Evolutionary conservation across 1,139 yeast genomes (phyloP).

Genomic region (Wickerhamomyces sp.): DNA sequence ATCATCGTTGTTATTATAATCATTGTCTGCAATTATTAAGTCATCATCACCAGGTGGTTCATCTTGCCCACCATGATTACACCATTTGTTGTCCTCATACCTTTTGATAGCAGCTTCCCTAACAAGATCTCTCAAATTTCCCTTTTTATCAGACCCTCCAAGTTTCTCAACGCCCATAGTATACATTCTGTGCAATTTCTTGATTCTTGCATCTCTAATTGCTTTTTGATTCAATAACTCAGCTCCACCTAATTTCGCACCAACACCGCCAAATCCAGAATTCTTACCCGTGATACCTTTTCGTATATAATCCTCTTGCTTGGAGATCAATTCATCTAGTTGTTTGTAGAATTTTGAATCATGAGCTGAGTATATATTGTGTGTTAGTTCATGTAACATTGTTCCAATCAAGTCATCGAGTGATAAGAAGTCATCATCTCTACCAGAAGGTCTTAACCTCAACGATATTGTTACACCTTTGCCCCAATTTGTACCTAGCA

Average conservation of each 20-base stretch:
- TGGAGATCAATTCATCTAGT: conserved; percentile 54
- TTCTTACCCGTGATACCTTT: conserved; percentile 37
- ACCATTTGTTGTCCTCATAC: conserved; percentile 30
- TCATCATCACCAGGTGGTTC: conserved; percentile 18
- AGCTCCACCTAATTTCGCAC: conserved; percentile 45
- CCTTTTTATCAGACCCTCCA: conserved; percentile 13
- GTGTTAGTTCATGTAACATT: conserved; percentile 84
- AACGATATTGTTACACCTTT: conserved; percentile 72
- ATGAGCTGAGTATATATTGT: conserved; percentile 77
- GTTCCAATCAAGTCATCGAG: conserved; percentile 72
- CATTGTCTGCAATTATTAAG: conserved; percentile 5
- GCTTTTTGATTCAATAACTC: conserved; percentile 4
- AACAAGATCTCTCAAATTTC: conserved; percentile 42
- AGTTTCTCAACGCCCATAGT: conserved; percentile 13
- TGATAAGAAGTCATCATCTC: conserved; percentile 56
- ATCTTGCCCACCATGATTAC: conserved; percentile 18
- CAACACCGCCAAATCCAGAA: conserved; percentile 32
- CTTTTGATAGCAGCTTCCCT: conserved; percentile 68
- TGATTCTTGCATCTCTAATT: conserved; percentile 16
- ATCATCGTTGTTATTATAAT: background rate
- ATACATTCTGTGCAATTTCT: conserved; percentile 14
- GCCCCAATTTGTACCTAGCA: conserved; percentile 85
- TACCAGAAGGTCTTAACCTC: conserved; percentile 57
- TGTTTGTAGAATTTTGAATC: conserved; percentile 63
- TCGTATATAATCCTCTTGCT: conserved; percentile 45